Evolutionary conservation across 768 basidiomycete genomes (phyloP).

Genomic region (Aureoboletus auriporus): DNA sequence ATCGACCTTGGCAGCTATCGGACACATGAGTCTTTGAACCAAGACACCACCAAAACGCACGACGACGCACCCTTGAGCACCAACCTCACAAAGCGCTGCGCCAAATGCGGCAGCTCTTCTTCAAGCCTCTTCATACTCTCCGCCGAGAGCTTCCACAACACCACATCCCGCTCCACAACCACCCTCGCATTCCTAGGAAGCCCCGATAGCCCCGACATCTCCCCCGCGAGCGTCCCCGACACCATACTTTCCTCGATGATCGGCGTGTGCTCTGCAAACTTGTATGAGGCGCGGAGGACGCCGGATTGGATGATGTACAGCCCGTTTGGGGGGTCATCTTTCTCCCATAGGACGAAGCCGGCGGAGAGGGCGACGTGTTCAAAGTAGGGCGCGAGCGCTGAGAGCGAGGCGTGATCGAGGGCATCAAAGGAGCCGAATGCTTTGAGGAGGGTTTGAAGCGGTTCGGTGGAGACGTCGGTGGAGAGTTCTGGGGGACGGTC

Average conservation of each 20-base stretch:
- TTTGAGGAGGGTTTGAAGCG: conserved; percentile 69
- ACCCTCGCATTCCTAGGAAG: conserved; percentile 83
- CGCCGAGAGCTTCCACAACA: conserved; percentile 76
- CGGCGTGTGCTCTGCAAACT: conserved; percentile 64
- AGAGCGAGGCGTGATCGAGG: conserved; percentile 53
- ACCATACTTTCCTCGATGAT: conserved; percentile 89
- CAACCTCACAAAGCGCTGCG: conserved; percentile 60
- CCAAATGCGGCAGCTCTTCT: conserved; percentile 60
- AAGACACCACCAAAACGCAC: background rate
- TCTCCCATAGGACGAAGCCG: conserved; percentile 68
- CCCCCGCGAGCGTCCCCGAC: conserved; percentile 88
- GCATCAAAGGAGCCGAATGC: conserved; percentile 75
- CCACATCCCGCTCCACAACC: conserved; percentile 70
- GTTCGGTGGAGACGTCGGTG: conserved; percentile 46
- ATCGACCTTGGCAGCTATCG: conserved; percentile 59
- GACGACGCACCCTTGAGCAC: conserved; percentile 66
- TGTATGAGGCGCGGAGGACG: conserved; percentile 78
- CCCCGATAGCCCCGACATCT: conserved; percentile 79
- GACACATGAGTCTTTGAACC: background rate
- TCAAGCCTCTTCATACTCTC: conserved; percentile 61
- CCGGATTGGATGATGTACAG: conserved; percentile 89
- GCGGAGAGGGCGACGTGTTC: conserved; percentile 53
- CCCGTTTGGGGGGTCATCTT: conserved; percentile 74
- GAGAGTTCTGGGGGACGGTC: conserved; percentile 17
- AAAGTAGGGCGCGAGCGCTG: conserved; percentile 68